Evolutionary conservation across 257 asterid genomes (phyloP).

Genomic region (Leptodermis oblonga): DNA sequence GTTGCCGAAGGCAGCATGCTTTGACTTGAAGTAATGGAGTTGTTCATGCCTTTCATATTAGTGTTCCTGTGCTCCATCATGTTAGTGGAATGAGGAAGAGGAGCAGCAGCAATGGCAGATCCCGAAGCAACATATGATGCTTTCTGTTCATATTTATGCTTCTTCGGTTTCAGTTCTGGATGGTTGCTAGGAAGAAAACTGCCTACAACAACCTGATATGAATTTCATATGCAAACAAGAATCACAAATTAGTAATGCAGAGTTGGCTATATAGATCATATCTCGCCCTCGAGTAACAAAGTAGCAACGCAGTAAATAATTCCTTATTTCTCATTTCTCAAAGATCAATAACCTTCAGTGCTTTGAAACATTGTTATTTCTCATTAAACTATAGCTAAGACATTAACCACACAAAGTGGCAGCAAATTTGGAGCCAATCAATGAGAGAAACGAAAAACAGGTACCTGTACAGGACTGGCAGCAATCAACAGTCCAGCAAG

Average conservation of each 20-base stretch:
- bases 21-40: conserved; percentile 16
- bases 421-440: too few species aligned
- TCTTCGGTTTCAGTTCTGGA: conserved; percentile 57
- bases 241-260: neutral
- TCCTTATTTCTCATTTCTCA: neutral
- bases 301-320: neutral
- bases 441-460: neutral
- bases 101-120: conserved; percentile 20
- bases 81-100: conserved; percentile 30
- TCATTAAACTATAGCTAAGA: neutral
- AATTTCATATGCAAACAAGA: conserved; percentile 1
- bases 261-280: neutral
- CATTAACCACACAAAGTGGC: neutral
- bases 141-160: conserved; percentile 39
- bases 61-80: conserved; percentile 30
- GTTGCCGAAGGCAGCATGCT: conserved; percentile 30
- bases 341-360: neutral
- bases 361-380: neutral
- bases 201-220: conserved; percentile 61
- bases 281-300: neutral
- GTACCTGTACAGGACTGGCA: conserved; percentile 74
- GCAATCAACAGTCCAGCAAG: conserved; percentile 69
- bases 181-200: conserved; percentile 65
- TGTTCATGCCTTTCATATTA: conserved; percentile 21
- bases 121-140: conserved; percentile 21